A percentile compares a stretch with the other conserved stretches of the same genome.
These are phyloP conservation scores for Meira nashicola DNA, from an alignment of 1,284 basidiomycete species.

Conservation along the genomic window DNA sequence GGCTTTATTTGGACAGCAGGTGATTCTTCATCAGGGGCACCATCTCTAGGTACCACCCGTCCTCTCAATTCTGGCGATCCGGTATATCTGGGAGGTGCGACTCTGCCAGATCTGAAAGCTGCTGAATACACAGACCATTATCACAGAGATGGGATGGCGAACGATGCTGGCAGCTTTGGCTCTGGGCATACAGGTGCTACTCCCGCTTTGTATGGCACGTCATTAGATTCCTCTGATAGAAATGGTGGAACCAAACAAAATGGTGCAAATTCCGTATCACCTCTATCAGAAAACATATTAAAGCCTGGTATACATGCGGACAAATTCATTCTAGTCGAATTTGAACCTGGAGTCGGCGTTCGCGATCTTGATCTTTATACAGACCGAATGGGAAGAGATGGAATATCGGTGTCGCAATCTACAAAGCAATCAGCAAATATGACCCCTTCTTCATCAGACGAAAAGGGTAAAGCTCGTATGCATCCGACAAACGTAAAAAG, in stretches of 20 bases:
- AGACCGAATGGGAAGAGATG: slow-evolving; percentile 28
- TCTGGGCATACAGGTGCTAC: background rate
- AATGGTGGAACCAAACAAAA: background rate
- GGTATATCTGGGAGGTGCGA: slow-evolving; percentile 2
- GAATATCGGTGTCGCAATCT: too few species aligned
- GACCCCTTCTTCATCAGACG: slow-evolving; percentile 18
- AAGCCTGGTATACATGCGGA: slow-evolving; percentile 34
- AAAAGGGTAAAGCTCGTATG: slow-evolving; percentile 17
- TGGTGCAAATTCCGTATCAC: background rate
- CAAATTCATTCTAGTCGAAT: slow-evolving; percentile 27
- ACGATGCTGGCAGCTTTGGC: too few species aligned
- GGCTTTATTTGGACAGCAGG: slow-evolving; percentile 32
- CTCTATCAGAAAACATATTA: slow-evolving; percentile 1
- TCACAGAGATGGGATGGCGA: background rate
- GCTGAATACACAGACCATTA: background rate
- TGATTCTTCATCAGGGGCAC: background rate
- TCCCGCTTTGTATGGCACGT: background rate
- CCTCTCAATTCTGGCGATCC: slow-evolving; percentile 1
- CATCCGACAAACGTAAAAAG: slow-evolving; percentile 6
- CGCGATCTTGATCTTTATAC: slow-evolving; percentile 35
- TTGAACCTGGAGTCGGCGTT: slow-evolving; percentile 37
- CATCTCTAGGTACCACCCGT: background rate
- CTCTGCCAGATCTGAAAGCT: background rate
- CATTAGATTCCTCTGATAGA: background rate
- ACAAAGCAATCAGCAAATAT: slow-evolving; percentile 3